Base-by-base conservation (phyloP, 2,329 filamentous ascomycete genomes). In the Pseudogymnoascus sp. region DNA sequence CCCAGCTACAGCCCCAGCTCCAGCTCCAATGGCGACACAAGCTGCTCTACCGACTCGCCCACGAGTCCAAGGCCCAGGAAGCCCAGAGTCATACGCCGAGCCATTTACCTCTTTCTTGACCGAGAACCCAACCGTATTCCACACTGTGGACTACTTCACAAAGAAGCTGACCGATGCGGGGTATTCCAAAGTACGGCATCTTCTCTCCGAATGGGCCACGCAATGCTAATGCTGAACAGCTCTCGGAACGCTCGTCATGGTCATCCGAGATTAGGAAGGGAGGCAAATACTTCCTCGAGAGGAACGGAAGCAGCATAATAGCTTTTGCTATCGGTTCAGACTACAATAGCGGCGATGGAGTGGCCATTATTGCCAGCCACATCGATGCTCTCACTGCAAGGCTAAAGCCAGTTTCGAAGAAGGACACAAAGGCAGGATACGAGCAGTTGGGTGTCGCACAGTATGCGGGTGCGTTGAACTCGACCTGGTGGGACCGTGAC, bases 401-500 rank as follows among this genome's bases (percentile, higher is more conserved):
- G 75, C 79, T 97, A 70, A 97, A 97, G 85, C 93, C 95, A 8
- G 84, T 97, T 28, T 91, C 91, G 71, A 90, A 85, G 72, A 87
- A 96, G 71, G 86, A 89, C n/a, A 90, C 82, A 70, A 91, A 89
- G 73, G 89, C 90, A 34, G 93, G 95, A 62, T 99, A 91, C 73
- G 75, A 91, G 28, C 91, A 97, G 78, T 83, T 97, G 5, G 93
- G 91, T 23, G 91, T 97, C 62, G 93, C 95, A 2, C 95, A 90
- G 0, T 99, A 97, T 73, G 93, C 92, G 8, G 93, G 95, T 60
- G 92, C 81, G 1, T 78, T 97, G 66, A 95, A 93, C 73, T 81
- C 82, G 66, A 97, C 95, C 0, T 97, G 95, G 95, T 97, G 93
- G 93, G 95, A 97, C 75, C 86, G 95, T 38, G 95, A 99, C 75